Conservation (phyloP, 495 filamentous ascomycete genomes). For the Bathelium albidoporum region DNA sequence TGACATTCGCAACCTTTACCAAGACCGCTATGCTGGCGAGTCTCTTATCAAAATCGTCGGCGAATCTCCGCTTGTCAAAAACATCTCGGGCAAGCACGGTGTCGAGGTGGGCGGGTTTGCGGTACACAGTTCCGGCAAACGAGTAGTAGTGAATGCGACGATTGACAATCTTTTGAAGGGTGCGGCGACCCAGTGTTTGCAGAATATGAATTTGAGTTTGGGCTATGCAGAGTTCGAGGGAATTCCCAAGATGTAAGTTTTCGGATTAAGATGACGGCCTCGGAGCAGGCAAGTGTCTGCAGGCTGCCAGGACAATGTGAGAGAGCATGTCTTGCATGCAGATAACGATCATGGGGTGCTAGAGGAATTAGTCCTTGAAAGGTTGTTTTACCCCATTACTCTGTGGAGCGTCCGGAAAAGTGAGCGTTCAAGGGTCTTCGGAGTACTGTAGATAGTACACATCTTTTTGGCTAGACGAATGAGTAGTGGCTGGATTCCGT, state of each 20-base stretch:
- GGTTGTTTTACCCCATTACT: not conserved
- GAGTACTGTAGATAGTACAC: not conserved
- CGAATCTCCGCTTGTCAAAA: slow-evolving; percentile 78
- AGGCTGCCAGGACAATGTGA: not conserved
- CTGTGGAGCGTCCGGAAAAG: not conserved
- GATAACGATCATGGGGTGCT: not conserved
- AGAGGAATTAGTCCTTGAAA: not conserved
- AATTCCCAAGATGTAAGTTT: slow-evolving; percentile 55
- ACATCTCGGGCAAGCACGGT: slow-evolving; percentile 82
- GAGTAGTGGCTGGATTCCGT: too few species aligned
- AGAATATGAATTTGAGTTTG: slow-evolving; percentile 95
- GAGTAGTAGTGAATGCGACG: slow-evolving; percentile 91
- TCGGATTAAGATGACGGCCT: not conserved
- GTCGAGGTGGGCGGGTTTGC: slow-evolving; percentile 93
- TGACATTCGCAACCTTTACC: slow-evolving; percentile 89
- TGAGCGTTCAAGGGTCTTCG: not conserved
- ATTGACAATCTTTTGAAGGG: slow-evolving; percentile 98
- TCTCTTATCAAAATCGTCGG: slow-evolving; percentile 85
- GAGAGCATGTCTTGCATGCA: not conserved
- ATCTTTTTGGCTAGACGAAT: not conserved
- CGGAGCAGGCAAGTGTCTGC: not conserved
- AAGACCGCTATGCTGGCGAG: slow-evolving; percentile 92
- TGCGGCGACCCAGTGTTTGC: slow-evolving; percentile 89
- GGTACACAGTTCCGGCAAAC: slow-evolving; percentile 76
- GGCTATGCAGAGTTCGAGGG: slow-evolving; percentile 91